Conservation (phyloP, 768 basidiomycete genomes). For the Tulasnella sp. region DNA sequence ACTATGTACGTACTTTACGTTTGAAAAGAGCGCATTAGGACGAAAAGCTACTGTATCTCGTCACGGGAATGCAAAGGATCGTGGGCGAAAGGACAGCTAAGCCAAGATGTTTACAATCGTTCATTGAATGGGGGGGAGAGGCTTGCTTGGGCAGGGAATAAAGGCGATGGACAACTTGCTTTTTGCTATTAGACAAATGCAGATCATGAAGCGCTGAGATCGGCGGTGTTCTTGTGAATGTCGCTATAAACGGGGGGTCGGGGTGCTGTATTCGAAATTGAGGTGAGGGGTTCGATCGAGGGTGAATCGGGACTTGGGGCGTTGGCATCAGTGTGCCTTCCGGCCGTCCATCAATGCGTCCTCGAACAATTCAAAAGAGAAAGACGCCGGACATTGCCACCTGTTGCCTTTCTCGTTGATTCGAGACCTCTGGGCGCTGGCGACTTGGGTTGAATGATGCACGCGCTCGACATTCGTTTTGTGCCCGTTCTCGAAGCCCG, state of each 20-base stretch:
- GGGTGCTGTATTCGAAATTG: background rate
- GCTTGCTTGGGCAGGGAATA: background rate
- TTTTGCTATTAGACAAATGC: background rate
- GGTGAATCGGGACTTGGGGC: background rate
- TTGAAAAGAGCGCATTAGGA: background rate
- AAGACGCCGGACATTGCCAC: background rate
- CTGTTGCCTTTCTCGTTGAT: background rate
- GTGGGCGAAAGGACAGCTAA: background rate
- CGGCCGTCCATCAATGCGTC: background rate
- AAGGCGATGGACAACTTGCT: background rate
- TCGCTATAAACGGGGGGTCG: background rate
- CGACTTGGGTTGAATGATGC: background rate
- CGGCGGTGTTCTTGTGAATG: background rate
- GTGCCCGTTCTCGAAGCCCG: background rate
- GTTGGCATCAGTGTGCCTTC: background rate
- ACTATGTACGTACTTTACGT: background rate
- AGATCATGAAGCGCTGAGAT: background rate
- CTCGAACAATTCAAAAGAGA: background rate
- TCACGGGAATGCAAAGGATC: background rate
- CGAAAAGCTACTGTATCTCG: background rate
- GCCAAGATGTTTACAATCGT: background rate
- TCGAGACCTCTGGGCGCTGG: background rate
- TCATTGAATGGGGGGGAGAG: background rate
- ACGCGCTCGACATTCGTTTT: background rate
- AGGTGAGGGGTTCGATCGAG: background rate